Evolutionary conservation across 2,329 filamentous ascomycete species (phyloP), one percentile per base, ranked within the genome.

Genomic region (Alternaria dauci): DNA sequence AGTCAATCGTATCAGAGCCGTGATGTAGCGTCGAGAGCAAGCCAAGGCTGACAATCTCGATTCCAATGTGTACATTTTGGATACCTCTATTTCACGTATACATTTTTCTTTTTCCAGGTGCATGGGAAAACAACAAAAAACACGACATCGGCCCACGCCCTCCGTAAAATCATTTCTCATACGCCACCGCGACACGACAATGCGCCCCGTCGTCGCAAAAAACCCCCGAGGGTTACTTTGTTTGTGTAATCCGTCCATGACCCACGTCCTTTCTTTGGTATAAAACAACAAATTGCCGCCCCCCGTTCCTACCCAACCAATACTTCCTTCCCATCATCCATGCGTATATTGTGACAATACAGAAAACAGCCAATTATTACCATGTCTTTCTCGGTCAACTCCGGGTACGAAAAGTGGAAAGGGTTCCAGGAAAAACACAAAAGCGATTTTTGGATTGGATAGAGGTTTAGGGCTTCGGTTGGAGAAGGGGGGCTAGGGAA

Each of bases 171-270:
- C 50, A 52, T 52, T 43, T 32, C 38, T 53, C 38, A 30, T 53
- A 43, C 51, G 38, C 51, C 51, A 26, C 46, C 51, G 51, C 51
- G 51, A 53, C 51, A 53, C 51, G 51, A 43, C 51, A 30, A 53
- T 53, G 38, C 26, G 34, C 14, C 51, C 16, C 41, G 16, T 42
- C 4, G 18, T 41, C 51, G 38, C 34, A 20, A 52, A 34, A 34
- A 52, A 52, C 50, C 34, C 34, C 30, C 30, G 50, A 18, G 34
- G 50, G 34, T 52, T 28, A 36, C 20, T 38, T 26, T 18, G 20
- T 34, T 50, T 36, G 32, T 44, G 25, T 44, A 48, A 38, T 38
- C 47, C 47, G 6, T 51, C 32, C 47, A n/a, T 39, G 20, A 8
- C 39, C 39, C 39, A 42, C 39, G 6, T 42, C 20, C 32, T 38